These are phyloP conservation scores for Lathyrus tuberosus DNA, from an alignment of 306 rosid species.

Conservation along the genomic window DNA sequence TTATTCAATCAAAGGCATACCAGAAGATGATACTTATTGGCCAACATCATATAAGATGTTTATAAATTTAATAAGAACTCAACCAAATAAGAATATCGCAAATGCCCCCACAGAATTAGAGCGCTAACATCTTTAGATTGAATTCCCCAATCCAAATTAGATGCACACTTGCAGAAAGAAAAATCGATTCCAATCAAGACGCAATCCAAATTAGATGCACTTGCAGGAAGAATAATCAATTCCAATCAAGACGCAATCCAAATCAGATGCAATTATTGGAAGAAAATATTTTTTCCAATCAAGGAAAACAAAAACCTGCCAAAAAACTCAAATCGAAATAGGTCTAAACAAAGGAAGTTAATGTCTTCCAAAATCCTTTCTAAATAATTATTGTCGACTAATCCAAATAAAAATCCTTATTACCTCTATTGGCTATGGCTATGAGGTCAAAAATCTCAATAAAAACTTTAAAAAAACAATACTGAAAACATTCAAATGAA, in stretches of 20 bases:
- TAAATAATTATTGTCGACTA: not conserved
- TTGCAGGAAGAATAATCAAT: not conserved
- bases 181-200: not conserved
- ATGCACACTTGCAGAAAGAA: too few species aligned
- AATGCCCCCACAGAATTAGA: not conserved
- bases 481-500: not conserved
- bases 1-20: not conserved
- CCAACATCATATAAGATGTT: not conserved
- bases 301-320: not conserved
- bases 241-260: not conserved
- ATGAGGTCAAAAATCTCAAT: not conserved
- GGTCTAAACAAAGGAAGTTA: not conserved
- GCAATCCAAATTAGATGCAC: not conserved
- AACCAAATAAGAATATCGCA: not conserved
- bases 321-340: conserved; percentile 3
- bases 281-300: not conserved
- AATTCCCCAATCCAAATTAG: not conserved
- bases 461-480: not conserved
- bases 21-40: not conserved
- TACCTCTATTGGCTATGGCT: not conserved
- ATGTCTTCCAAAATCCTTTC: not conserved
- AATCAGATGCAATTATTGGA: not conserved
- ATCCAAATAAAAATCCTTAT: not conserved
- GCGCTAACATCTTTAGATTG: not conserved
- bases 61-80: not conserved